Evolutionary conservation across 1,284 basidiomycete species (phyloP).

Genomic region (Dichomitus squalens): DNA sequence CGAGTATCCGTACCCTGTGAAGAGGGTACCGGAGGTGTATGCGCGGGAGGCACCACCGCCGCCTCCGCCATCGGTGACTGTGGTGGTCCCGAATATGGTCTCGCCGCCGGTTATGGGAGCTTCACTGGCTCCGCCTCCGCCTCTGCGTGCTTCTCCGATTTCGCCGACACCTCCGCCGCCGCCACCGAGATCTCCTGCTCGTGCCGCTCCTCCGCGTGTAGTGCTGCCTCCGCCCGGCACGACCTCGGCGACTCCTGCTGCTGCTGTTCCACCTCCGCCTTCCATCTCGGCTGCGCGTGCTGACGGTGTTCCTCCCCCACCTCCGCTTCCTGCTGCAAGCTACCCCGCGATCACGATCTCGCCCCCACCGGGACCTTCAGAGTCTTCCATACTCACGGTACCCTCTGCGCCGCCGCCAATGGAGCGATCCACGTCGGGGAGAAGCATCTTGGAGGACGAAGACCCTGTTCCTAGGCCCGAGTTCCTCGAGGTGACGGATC

Average conservation of each 20-base stretch:
- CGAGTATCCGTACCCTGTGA: conserved; percentile 18
- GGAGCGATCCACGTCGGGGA: conserved; percentile 20
- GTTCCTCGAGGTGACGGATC: conserved; percentile 55
- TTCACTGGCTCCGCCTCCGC: neutral
- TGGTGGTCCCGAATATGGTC: neutral
- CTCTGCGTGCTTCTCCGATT: neutral
- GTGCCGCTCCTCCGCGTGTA: neutral
- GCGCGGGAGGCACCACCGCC: conserved; percentile 2
- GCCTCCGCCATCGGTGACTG: conserved; percentile 6
- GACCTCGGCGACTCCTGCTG: neutral
- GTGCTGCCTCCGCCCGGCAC: neutral
- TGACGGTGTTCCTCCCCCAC: neutral
- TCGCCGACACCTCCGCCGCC: neutral
- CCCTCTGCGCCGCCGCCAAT: neutral
- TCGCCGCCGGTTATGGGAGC: neutral
- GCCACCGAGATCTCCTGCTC: neutral
- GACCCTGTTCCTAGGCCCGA: conserved; percentile 11
- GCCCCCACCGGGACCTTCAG: neutral
- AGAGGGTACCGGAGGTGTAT: conserved; percentile 10
- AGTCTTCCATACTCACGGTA: neutral
- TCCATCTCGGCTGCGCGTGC: neutral
- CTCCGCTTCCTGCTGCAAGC: neutral
- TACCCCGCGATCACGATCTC: neutral
- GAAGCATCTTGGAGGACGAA: conserved; percentile 16
- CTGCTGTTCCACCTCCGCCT: neutral